phyloP scores from a whole-genome alignment of 2,329 filamentous ascomycete species.

The Stylonectria norvegica region DNA sequence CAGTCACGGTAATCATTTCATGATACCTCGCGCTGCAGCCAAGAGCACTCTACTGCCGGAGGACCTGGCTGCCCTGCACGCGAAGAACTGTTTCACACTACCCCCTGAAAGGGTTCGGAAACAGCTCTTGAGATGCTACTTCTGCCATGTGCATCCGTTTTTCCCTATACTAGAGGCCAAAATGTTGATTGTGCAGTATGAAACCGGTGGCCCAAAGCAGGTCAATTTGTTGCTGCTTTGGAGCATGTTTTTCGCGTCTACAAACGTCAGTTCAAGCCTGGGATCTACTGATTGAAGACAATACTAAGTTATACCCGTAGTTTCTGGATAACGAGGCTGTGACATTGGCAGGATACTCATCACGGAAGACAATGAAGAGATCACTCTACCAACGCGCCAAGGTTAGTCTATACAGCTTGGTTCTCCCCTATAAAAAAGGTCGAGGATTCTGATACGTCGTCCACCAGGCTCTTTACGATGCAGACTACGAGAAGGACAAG shows the following conservation, averaged over 20 bases:
- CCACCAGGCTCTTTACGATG: conserved; percentile 27
- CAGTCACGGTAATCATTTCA: conserved; percentile 7
- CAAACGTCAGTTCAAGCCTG: conserved; percentile 26
- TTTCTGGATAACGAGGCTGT: conserved; percentile 9
- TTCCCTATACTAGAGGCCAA: conserved; percentile 20
- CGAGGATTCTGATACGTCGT: neutral
- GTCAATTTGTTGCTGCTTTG: conserved; percentile 22
- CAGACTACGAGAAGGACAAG: conserved; percentile 37
- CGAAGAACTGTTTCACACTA: conserved; percentile 17
- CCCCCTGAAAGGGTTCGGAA: conserved; percentile 12
- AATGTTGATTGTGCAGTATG: conserved; percentile 16
- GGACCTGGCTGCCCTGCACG: conserved; percentile 11
- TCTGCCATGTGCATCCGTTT: conserved; percentile 25
- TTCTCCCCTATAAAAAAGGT: neutral
- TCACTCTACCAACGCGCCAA: conserved; percentile 13
- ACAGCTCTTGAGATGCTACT: conserved; percentile 19
- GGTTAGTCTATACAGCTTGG: neutral
- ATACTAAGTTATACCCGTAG: conserved; percentile 1
- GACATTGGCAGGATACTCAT: conserved; percentile 1
- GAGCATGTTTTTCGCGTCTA: conserved; percentile 31
- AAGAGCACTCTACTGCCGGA: conserved; percentile 6
- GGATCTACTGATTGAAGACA: neutral
- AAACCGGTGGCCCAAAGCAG: conserved; percentile 4
- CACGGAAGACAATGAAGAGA: conserved; percentile 10
- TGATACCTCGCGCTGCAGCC: conserved; percentile 10